Conservation (phyloP, 2,329 filamentous ascomycete genomes). For the Fusarium liriodendri region DNA sequence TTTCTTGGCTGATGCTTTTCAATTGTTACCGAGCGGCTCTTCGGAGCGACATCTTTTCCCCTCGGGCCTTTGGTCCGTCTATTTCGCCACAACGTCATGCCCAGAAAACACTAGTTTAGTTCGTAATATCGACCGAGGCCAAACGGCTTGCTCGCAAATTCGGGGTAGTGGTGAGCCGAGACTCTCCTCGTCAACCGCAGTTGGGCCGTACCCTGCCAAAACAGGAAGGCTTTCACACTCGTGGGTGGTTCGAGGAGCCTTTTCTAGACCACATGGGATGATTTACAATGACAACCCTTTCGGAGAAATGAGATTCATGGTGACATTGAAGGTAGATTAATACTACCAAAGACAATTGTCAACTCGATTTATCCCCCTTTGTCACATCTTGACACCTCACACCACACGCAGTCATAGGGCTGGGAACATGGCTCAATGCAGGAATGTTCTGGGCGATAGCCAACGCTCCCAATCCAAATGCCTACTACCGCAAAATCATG, state of each 20-base stretch:
- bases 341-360: neutral
- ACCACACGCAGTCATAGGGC: neutral
- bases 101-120: neutral
- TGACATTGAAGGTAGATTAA: neutral
- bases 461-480: neutral
- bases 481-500: neutral
- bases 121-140: neutral
- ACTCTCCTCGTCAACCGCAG: neutral
- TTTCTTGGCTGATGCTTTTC: conserved; percentile 23
- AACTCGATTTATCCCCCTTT: neutral
- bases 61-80: conserved; percentile 32
- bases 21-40: conserved; percentile 19
- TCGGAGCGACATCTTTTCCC: conserved; percentile 16
- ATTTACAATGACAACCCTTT: neutral
- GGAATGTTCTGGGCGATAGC: neutral
- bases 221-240: neutral
- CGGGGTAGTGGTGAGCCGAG: neutral
- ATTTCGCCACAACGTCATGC: neutral
- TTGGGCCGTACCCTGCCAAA: neutral
- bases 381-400: neutral
- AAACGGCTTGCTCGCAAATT: neutral
- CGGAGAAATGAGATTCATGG: neutral
- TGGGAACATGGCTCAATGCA: neutral
- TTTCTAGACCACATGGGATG: neutral
- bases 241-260: neutral